phyloP scores from a whole-genome alignment of 1,139 yeast genomes.

The Keqinozyma sinolaborantium region DNA sequence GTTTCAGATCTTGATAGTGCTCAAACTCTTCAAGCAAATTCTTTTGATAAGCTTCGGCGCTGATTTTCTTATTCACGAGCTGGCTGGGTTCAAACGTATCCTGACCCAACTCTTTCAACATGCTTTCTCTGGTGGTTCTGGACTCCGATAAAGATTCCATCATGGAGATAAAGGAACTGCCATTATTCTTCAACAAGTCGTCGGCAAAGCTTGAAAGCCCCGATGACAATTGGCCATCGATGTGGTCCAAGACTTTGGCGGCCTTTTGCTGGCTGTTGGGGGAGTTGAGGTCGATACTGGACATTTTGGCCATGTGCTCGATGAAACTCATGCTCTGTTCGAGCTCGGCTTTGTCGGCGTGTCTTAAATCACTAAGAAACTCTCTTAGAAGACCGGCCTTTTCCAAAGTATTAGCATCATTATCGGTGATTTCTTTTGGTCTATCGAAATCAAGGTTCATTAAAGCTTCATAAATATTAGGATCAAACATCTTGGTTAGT shows the following conservation, averaged over 20 bases:
- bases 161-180: slow-evolving; percentile 69
- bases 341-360: slow-evolving; percentile 22
- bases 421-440: slow-evolving; percentile 19
- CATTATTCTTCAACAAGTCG: slow-evolving; percentile 71
- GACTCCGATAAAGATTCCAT: slow-evolving; percentile 70
- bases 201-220: slow-evolving; percentile 67
- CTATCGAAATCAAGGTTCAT: slow-evolving; percentile 25
- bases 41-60: slow-evolving; percentile 4
- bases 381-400: slow-evolving; percentile 28
- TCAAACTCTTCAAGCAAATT: slow-evolving; percentile 14
- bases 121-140: slow-evolving; percentile 47
- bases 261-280: slow-evolving; percentile 4
- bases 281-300: slow-evolving; percentile 12
- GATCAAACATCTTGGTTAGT: slow-evolving; percentile 26
- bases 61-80: not conserved
- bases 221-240: slow-evolving; percentile 20
- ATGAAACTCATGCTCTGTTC: slow-evolving; percentile 22
- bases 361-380: slow-evolving; percentile 15
- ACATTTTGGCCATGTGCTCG: slow-evolving; percentile 18
- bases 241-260: not conserved
- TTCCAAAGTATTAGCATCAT: slow-evolving; percentile 17
- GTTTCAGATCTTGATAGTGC: slow-evolving; percentile 15
- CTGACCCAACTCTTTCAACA: slow-evolving; percentile 15
- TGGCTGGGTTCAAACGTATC: not conserved
- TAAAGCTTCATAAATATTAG: slow-evolving; percentile 26